These are phyloP conservation scores for Carallia pectinifolia DNA, from an alignment of 345 rosid species.

Conservation along the genomic window DNA sequence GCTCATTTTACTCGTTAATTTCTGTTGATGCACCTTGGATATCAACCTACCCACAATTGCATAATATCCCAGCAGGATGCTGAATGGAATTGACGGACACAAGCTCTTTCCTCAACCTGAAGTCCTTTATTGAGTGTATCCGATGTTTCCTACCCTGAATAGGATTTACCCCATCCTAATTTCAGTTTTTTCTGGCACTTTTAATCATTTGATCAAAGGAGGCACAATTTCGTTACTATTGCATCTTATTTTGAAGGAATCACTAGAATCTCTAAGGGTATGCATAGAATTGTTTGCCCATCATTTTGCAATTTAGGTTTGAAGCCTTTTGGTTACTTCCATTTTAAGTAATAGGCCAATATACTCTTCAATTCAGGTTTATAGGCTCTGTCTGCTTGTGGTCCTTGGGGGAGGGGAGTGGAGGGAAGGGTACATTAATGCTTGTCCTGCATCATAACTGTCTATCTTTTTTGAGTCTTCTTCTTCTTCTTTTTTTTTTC, in stretches of 20 bases:
- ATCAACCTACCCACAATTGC: background rate
- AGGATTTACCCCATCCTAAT: conserved; percentile 63
- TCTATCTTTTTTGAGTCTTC: conserved; percentile 13
- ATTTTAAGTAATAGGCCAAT: too few species aligned
- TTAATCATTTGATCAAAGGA: too few species aligned
- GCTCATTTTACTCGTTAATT: background rate
- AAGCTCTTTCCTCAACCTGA: background rate
- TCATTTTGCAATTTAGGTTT: too few species aligned
- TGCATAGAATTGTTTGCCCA: conserved; percentile 36
- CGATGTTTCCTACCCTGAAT: conserved; percentile 34
- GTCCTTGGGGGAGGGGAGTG: too few species aligned
- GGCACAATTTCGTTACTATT: conserved; percentile 26
- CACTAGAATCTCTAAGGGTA: conserved; percentile 39
- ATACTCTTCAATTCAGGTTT: too few species aligned
- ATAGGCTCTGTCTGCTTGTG: too few species aligned
- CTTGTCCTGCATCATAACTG: background rate
- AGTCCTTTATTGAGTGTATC: conserved; percentile 3
- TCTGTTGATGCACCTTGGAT: background rate
- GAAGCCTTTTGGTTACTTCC: too few species aligned
- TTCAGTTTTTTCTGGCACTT: conserved; percentile 28
- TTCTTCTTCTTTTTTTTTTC: background rate
- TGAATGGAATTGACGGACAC: background rate
- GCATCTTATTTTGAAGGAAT: conserved; percentile 36
- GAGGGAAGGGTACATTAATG: too few species aligned
- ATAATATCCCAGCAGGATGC: too few species aligned